Evolutionary conservation across 352 stramenopile genomes (phyloP).

Genomic region (Pythium apleroticum): DNA sequence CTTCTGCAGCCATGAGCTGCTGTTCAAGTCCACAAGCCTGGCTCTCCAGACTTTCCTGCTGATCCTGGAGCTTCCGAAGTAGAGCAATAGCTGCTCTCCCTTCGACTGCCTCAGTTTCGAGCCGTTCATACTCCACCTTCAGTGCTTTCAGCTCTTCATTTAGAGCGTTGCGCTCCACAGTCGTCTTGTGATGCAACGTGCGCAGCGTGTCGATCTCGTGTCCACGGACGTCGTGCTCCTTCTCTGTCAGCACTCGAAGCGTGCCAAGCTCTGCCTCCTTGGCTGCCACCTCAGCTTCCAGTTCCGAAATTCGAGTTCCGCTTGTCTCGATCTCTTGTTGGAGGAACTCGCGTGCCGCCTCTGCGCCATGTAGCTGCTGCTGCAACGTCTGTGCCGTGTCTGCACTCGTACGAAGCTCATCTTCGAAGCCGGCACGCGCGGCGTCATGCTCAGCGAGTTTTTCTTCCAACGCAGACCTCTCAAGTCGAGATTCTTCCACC

Average conservation of each 20-base stretch:
- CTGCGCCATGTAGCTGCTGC: background rate
- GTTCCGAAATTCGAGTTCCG: background rate
- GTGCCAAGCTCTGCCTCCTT: background rate
- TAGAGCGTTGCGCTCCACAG: background rate
- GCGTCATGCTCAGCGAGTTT: background rate
- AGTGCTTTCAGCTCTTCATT: background rate
- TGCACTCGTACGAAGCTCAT: background rate
- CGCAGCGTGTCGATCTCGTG: background rate
- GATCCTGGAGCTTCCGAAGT: background rate
- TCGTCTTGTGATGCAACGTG: background rate
- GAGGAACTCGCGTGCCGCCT: background rate
- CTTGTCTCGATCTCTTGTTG: background rate
- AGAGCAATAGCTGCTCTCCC: background rate
- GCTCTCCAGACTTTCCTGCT: background rate
- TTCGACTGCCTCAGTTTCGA: background rate
- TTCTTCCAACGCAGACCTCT: background rate
- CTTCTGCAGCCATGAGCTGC: slow-evolving; percentile 16
- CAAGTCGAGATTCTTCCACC: background rate
- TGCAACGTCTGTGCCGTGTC: background rate
- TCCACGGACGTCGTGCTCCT: background rate
- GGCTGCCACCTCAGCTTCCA: background rate
- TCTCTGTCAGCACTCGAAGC: background rate
- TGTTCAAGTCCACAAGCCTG: slow-evolving; percentile 3
- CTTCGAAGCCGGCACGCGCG: background rate
- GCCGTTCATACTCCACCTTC: background rate